These are phyloP conservation scores for Globisporangium heterothallicum DNA, from an alignment of 352 stramenopile species.

Conservation along the genomic window DNA sequence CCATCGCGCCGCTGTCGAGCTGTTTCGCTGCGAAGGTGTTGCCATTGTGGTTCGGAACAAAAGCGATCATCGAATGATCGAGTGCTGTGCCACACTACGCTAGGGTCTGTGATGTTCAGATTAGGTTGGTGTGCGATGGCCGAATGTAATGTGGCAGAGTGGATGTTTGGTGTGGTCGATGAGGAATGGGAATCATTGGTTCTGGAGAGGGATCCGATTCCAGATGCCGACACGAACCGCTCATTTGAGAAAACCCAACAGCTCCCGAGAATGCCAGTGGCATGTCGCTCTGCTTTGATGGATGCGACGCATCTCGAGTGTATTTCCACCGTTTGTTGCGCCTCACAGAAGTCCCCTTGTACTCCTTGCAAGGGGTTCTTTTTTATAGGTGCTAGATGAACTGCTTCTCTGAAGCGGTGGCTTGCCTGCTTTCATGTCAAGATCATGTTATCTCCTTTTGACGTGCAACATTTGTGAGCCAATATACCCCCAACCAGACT, in stretches of 20 bases:
- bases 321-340: neutral
- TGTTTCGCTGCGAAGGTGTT: too few species aligned
- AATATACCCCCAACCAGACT: neutral
- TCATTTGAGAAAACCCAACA: neutral
- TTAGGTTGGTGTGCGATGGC: neutral
- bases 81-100: neutral
- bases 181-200: neutral
- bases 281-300: neutral
- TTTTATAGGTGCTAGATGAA: constrained; percentile 14
- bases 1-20: constrained; percentile 9
- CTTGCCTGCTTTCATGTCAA: constrained; percentile 20
- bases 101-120: neutral
- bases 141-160: neutral
- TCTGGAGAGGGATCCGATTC: neutral
- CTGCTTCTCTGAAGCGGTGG: constrained; percentile 1
- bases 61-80: too few species aligned
- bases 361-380: constrained; percentile 13
- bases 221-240: neutral
- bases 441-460: constrained; percentile 15
- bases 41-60: too few species aligned
- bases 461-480: constrained; percentile 19
- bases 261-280: neutral
- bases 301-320: neutral
- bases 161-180: neutral
- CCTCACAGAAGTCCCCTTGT: constrained; percentile 15